Evolutionary conservation across 2,329 filamentous ascomycete genomes (phyloP).

Genomic region (Trichophyton equinum): DNA sequence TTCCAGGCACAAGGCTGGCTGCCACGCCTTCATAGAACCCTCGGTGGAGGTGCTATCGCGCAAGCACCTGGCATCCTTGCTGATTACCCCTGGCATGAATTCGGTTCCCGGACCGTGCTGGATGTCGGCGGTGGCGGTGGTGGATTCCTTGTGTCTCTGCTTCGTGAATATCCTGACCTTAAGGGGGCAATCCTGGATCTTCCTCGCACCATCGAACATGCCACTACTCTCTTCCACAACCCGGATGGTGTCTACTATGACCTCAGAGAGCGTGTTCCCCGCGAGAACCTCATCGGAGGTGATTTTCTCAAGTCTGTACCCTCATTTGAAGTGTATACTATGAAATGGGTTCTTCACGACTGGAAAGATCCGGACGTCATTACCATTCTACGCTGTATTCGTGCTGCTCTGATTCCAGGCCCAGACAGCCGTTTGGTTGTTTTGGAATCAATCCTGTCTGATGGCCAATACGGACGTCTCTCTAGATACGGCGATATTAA

Average conservation of each 20-base stretch:
- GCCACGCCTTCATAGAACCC: not conserved
- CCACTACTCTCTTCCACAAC: constrained; percentile 17
- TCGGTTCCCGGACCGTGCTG: constrained; percentile 23
- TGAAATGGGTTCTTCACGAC: constrained; percentile 25
- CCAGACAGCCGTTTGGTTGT: not conserved
- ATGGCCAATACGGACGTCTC: not conserved
- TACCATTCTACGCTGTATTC: not conserved
- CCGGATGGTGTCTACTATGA: constrained; percentile 23
- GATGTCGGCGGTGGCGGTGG: constrained; percentile 34
- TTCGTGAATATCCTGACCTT: constrained; percentile 23
- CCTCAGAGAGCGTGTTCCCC: constrained; percentile 20
- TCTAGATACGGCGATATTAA: not conserved
- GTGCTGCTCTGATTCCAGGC: not conserved
- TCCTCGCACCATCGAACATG: constrained; percentile 24
- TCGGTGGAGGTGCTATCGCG: not conserved
- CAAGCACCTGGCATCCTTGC: not conserved
- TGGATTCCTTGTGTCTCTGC: constrained; percentile 24
- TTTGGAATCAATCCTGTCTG: not conserved
- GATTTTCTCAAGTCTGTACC: constrained; percentile 31
- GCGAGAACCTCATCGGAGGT: constrained; percentile 23
- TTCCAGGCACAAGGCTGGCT: constrained; percentile 24
- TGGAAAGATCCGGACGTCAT: not conserved
- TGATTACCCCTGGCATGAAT: constrained; percentile 15
- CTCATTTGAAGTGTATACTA: constrained; percentile 20
- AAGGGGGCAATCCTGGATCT: constrained; percentile 27